A percentile compares a stretch with the other conserved stretches of the same genome.
Evolutionary conservation across 176 grass and related monocot species (phyloP).

Genomic region (Triticum monococcum): DNA sequence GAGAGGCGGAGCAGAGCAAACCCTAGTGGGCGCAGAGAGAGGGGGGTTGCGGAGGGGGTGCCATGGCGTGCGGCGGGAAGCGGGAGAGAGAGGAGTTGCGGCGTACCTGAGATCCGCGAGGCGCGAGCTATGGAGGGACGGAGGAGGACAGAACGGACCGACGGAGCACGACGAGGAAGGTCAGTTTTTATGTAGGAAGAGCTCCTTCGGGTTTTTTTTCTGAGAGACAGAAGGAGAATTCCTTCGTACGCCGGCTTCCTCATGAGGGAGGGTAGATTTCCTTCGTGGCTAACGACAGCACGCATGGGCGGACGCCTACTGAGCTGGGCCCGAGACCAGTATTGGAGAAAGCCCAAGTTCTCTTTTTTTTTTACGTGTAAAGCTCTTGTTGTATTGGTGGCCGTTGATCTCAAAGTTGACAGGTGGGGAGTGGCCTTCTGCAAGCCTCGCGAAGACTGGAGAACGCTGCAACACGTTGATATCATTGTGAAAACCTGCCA

Average conservation of each 20-base stretch:
- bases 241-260: neutral
- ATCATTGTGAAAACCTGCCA: too few relatives aligned
- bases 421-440: too few relatives aligned
- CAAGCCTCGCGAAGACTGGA: too few relatives aligned
- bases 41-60: neutral
- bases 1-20: neutral
- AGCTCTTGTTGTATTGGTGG: too few relatives aligned
- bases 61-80: neutral
- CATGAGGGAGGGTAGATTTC: neutral
- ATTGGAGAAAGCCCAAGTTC: too few relatives aligned
- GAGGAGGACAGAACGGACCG: neutral
- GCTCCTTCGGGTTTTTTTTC: neutral
- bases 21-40: neutral
- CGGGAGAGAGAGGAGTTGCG: neutral
- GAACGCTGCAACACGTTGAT: too few relatives aligned
- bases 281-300: neutral
- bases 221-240: too few relatives aligned
- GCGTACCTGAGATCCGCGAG: constrained; percentile 50
- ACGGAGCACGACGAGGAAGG: neutral
- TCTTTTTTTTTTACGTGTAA: too few relatives aligned
- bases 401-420: too few relatives aligned
- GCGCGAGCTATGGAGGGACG: neutral
- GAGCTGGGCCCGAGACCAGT: too few relatives aligned
- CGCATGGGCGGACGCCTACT: too few relatives aligned
- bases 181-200: neutral